Evolutionary conservation across 1,139 yeast genomes (phyloP).

Genomic region (Diutina mesorugosa): DNA sequence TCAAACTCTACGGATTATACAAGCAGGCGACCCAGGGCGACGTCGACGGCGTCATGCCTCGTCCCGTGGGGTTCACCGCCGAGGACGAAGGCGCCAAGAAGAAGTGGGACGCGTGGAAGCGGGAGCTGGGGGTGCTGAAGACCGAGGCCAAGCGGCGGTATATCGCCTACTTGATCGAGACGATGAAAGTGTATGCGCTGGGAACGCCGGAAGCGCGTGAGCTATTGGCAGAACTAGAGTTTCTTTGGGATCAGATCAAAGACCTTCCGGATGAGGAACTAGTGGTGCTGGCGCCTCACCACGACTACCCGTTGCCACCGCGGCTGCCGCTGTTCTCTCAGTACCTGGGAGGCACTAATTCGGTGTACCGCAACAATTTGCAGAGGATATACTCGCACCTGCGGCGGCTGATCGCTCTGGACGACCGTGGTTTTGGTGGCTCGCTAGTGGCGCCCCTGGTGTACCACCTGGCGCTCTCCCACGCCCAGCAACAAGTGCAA

Average conservation of each 20-base stretch:
- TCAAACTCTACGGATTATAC: conserved; percentile 65
- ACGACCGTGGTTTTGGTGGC: background rate
- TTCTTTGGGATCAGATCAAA: conserved; percentile 64
- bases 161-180: conserved; percentile 53
- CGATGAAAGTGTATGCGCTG: conserved; percentile 61
- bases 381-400: conserved; percentile 35
- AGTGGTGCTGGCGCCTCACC: conserved; percentile 2
- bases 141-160: conserved; percentile 68
- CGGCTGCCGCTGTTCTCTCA: background rate
- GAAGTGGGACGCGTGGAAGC: conserved; percentile 83
- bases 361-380: conserved; percentile 22
- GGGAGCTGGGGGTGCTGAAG: conserved; percentile 55
- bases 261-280: conserved; percentile 23
- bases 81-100: conserved; percentile 59
- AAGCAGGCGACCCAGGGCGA: conserved; percentile 87
- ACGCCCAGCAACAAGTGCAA: background rate
- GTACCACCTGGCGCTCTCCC: background rate
- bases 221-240: conserved; percentile 51
- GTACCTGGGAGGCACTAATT: conserved; percentile 13
- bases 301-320: background rate
- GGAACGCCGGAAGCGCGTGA: conserved; percentile 61
- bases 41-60: conserved; percentile 51
- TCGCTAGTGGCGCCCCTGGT: background rate
- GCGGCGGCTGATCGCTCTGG: conserved; percentile 12
- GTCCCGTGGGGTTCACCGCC: conserved; percentile 47